Evolutionary conservation across 345 rosid genomes (phyloP).

Genomic region (Durio zibethinus): DNA sequence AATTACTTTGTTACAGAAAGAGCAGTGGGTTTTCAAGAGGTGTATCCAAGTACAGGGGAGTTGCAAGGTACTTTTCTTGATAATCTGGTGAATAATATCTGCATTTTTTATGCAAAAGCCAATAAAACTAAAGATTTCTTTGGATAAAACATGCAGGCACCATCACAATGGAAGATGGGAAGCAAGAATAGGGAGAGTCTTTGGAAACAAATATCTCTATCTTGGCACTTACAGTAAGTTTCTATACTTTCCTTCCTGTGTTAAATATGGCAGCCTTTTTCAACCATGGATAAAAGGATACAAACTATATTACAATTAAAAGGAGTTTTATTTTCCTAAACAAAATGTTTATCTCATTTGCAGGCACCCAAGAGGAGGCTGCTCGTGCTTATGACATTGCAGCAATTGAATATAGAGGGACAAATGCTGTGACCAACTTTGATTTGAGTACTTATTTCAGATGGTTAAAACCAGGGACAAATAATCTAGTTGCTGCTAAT

Average conservation of each 20-base stretch:
- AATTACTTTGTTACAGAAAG: conserved; percentile 32
- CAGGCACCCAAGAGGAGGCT: conserved; percentile 60
- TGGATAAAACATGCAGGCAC: conserved; percentile 39
- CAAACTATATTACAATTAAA: neutral
- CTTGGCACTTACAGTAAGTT: conserved; percentile 70
- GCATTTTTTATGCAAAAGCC: neutral
- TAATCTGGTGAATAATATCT: neutral
- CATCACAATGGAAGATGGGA: conserved; percentile 79
- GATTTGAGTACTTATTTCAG: conserved; percentile 49
- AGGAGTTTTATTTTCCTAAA: neutral
- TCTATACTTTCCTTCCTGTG: neutral
- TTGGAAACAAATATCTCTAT: conserved; percentile 68
- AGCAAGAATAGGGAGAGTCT: conserved; percentile 70
- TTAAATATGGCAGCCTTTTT: neutral
- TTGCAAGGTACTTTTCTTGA: conserved; percentile 46
- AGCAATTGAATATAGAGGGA: conserved; percentile 51
- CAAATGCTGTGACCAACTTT: conserved; percentile 50
- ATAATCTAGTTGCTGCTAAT: conserved; percentile 17
- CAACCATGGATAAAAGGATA: neutral
- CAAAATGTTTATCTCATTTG: neutral
- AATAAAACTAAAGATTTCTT: neutral
- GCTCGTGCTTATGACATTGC: conserved; percentile 53
- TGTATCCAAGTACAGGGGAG: conserved; percentile 67
- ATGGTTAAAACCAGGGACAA: conserved; percentile 47
- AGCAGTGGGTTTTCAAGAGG: conserved; percentile 79